Percentiles rank a stretch among this genome's conserved stretches.
phyloP scores from a whole-genome alignment of 2,329 filamentous ascomycete genomes.

The Fonsecaea pedrosoi region DNA sequence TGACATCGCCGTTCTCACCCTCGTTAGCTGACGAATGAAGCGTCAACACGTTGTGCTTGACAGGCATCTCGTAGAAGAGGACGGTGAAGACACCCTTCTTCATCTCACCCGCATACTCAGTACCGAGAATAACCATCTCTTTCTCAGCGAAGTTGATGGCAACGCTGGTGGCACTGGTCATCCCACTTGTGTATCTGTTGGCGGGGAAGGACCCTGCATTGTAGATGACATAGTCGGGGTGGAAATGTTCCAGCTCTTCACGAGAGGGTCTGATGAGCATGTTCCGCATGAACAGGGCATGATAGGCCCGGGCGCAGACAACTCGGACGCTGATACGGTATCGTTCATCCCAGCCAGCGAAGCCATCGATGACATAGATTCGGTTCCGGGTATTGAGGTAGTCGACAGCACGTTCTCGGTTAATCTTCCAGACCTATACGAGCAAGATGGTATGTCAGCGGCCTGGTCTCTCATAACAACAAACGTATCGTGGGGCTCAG shows the following conservation, averaged over 20 bases:
- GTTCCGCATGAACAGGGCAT: conserved; percentile 99
- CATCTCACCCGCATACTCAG: conserved; percentile 97
- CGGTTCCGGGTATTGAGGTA: conserved; percentile 99
- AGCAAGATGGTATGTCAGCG: conserved; percentile 6
- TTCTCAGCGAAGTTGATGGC: conserved; percentile 99
- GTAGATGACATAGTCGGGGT: conserved; percentile 99
- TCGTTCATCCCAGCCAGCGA: conserved; percentile 96
- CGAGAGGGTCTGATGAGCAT: conserved; percentile 95
- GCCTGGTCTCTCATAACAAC: neutral
- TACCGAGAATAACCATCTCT: conserved; percentile 99
- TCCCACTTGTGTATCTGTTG: conserved; percentile 96
- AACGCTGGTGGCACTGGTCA: conserved; percentile 98
- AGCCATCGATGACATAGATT: conserved; percentile 98
- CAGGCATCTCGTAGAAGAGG: conserved; percentile 99
- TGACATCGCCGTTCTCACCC: conserved; percentile 92
- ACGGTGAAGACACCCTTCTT: conserved; percentile 99
- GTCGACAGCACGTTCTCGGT: conserved; percentile 97
- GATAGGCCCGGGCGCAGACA: conserved; percentile 97
- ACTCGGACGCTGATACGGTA: conserved; percentile 98
- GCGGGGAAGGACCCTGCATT: conserved; percentile 98
- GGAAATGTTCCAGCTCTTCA: conserved; percentile 95
- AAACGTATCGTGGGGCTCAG: conserved; percentile 5
- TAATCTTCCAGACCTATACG: conserved; percentile 94
- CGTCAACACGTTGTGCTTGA: conserved; percentile 98
- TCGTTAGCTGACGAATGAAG: conserved; percentile 99